These are phyloP conservation scores for Populus hybrid DNA, from an alignment of 441 rosid species.

Conservation along the genomic window DNA sequence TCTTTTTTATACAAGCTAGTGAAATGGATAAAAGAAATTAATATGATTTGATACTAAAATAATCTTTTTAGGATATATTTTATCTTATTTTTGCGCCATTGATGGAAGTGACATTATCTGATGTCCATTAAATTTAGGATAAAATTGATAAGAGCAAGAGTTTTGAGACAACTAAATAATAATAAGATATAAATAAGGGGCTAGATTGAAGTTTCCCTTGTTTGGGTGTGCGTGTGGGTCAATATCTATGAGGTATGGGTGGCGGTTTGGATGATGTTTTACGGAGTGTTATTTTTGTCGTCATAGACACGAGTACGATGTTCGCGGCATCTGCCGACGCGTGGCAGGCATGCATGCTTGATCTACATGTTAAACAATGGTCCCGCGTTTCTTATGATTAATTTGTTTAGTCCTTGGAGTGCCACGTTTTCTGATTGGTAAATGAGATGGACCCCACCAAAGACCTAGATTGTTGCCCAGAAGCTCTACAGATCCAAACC, in stretches of 20 bases:
- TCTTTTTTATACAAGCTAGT: no score
- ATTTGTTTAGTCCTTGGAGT: not conserved
- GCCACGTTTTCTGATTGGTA: constrained; percentile 23
- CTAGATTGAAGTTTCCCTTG: not conserved
- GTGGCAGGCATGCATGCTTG: constrained; percentile 27
- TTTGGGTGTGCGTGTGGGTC: not conserved
- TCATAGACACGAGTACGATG: not conserved
- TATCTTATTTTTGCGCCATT: no score
- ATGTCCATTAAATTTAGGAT: no score
- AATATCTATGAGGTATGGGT: not conserved
- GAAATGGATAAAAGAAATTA: no score
- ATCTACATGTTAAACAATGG: constrained; percentile 16
- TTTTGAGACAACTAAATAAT: no score
- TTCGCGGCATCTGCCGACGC: not conserved
- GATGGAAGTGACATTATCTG: no score
- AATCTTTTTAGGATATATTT: no score
- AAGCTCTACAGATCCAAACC: no score
- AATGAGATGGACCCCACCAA: not conserved
- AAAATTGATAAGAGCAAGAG: no score
- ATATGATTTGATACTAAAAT: no score
- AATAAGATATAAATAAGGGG: not conserved
- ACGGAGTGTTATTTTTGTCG: not conserved
- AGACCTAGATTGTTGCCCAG: not conserved
- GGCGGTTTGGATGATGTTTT: not conserved
- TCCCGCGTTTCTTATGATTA: no score